Conservation (phyloP, 148 eudicot genomes). For the Rhododendron henanense region DNA sequence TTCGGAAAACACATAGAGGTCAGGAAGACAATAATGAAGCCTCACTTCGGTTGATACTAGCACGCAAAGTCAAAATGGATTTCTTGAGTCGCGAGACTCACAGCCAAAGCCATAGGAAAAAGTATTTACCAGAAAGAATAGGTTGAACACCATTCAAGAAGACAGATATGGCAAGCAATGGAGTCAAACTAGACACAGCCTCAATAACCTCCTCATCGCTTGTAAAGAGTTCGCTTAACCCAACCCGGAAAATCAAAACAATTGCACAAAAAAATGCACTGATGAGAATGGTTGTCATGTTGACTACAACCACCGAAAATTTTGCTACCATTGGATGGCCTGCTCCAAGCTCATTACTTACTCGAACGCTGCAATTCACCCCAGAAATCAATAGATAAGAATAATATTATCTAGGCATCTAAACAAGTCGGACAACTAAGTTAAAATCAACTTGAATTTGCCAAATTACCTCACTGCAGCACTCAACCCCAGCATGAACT, state of each 20-base stretch:
- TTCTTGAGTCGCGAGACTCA: not conserved
- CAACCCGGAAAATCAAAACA: slow-evolving; percentile 35
- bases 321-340: slow-evolving; percentile 44
- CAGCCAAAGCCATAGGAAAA: not conserved
- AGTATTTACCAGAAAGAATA: slow-evolving; percentile 38
- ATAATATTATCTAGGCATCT: too few relatives aligned
- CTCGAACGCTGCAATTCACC: slow-evolving; percentile 5
- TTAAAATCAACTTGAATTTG: not conserved
- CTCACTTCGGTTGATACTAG: not conserved
- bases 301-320: slow-evolving; percentile 40
- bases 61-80: not conserved
- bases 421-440: not conserved
- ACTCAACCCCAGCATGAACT: slow-evolving; percentile 49
- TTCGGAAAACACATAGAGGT: not conserved
- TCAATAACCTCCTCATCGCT: slow-evolving; percentile 36
- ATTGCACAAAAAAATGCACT: slow-evolving; percentile 31
- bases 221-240: slow-evolving; percentile 44
- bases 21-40: not conserved
- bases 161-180: slow-evolving; percentile 49
- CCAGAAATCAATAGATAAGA: not conserved
- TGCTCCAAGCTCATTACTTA: slow-evolving; percentile 53
- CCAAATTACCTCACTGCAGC: slow-evolving; percentile 41
- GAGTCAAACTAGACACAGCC: slow-evolving; percentile 37
- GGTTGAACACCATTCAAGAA: slow-evolving; percentile 50
- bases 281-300: slow-evolving; percentile 32